phyloP scores from a whole-genome alignment of 2,329 filamentous ascomycete species.

The Phialophora expanda region DNA sequence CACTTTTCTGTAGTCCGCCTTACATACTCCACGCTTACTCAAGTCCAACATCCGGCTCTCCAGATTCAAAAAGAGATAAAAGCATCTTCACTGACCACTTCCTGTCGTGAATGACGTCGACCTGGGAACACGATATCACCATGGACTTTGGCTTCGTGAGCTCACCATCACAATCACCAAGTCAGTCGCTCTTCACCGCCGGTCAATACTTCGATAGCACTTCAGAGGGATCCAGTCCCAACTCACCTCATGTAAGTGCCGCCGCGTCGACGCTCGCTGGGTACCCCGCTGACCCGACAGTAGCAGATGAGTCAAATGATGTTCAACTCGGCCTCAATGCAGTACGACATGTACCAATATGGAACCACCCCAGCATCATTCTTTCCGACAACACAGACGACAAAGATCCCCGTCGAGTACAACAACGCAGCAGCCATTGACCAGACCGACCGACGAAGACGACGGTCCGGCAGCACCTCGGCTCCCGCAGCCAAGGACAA shows the following conservation, averaged over 20 bases:
- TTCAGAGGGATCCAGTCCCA: conserved; percentile 39
- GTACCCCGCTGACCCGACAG: conserved; percentile 9
- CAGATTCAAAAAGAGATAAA: conserved; percentile 15
- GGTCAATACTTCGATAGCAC: conserved; percentile 39
- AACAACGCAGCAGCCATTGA: conserved; percentile 39
- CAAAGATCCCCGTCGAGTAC: conserved; percentile 41
- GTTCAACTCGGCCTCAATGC: conserved; percentile 31
- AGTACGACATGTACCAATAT: conserved; percentile 39
- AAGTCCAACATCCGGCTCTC: conserved; percentile 19
- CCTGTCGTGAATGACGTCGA: conserved; percentile 27
- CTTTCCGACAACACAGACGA: conserved; percentile 31
- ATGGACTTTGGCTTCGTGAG: conserved; percentile 39
- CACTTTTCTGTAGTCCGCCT: conserved; percentile 10
- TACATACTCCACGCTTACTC: conserved; percentile 29
- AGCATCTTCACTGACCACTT: conserved; percentile 11
- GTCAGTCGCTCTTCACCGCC: conserved; percentile 36
- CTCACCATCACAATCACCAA: conserved; percentile 38
- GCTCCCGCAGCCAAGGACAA: conserved; percentile 36
- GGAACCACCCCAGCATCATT: conserved; percentile 30
- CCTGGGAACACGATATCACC: conserved; percentile 19
- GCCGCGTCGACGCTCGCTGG: not conserved
- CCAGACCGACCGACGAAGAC: conserved; percentile 37
- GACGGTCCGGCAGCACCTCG: conserved; percentile 34
- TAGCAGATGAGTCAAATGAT: conserved; percentile 38
- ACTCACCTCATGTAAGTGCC: conserved; percentile 38